phyloP scores from a whole-genome alignment of 106 monocot species.

The Dendrobium catenatum region DNA sequence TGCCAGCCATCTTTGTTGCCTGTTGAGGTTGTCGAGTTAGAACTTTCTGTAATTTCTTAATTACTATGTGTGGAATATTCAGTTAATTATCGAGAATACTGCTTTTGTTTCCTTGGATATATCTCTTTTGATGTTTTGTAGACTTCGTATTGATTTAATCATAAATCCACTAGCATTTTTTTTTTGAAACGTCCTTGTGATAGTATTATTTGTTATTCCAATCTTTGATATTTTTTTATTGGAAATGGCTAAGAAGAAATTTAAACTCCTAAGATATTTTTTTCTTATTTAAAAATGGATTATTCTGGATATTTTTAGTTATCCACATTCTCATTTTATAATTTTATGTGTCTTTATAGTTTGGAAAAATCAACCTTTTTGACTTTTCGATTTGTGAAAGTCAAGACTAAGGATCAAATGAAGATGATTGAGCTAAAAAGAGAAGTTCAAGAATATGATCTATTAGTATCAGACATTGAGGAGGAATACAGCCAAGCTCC shows the following conservation, averaged over 20 bases:
- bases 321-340: neutral
- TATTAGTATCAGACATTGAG: constrained; percentile 73
- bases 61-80: neutral
- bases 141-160: neutral
- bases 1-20: neutral
- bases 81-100: neutral
- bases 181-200: neutral
- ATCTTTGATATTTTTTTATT: neutral
- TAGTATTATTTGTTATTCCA: neutral
- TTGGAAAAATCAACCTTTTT: constrained; percentile 84
- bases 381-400: constrained; percentile 90
- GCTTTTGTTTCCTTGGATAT: neutral
- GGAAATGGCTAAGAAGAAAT: neutral
- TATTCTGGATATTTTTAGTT: neutral
- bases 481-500: constrained; percentile 80
- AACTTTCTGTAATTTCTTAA: neutral
- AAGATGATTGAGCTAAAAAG: constrained; percentile 64
- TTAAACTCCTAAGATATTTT: neutral
- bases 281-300: neutral
- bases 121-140: neutral
- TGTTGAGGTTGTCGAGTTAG: neutral
- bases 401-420: constrained; percentile 42
- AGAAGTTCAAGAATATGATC: constrained; percentile 65
- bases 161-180: neutral
- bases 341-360: constrained; percentile 24